phyloP scores from a whole-genome alignment of 306 rosid genomes.

The Cotoneaster glaucophyllus region DNA sequence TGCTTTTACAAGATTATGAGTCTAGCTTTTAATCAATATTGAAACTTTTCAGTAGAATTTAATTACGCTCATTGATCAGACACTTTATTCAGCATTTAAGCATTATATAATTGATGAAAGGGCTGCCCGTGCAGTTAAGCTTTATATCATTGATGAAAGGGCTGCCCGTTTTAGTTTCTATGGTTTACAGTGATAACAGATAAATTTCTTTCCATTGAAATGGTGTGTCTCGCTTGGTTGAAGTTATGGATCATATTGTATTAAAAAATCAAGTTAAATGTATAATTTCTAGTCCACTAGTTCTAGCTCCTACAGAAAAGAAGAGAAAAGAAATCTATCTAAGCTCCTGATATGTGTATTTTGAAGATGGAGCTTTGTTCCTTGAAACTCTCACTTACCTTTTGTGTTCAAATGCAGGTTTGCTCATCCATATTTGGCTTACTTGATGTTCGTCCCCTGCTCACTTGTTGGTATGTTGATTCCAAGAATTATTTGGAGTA shows the following conservation, averaged over 20 bases:
- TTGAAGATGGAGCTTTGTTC: constrained; percentile 2
- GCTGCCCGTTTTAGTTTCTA: not conserved
- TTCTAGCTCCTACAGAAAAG: not conserved
- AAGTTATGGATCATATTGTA: not conserved
- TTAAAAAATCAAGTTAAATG: not conserved
- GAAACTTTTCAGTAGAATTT: not conserved
- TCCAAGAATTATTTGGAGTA: constrained; percentile 63
- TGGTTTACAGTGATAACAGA: not conserved
- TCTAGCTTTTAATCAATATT: not conserved
- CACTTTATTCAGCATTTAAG: not conserved
- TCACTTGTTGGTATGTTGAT: constrained; percentile 73
- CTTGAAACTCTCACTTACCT: constrained; percentile 17
- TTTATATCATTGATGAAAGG: constrained; percentile 6
- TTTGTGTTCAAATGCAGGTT: constrained; percentile 57
- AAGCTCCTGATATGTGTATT: not conserved
- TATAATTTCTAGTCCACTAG: not conserved
- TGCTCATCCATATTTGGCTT: constrained; percentile 87
- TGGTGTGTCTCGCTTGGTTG: constrained; percentile 10
- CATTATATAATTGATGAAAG: not conserved
- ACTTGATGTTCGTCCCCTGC: constrained; percentile 77
- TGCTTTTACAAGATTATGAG: not conserved
- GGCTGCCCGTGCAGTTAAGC: not conserved
- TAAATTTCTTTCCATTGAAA: not conserved
- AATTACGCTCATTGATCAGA: not conserved
- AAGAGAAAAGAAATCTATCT: not conserved